A percentile compares a stretch with the other conserved stretches of the same genome.
Conservation (phyloP, 768 basidiomycete species). For the Mycena floridula region DNA sequence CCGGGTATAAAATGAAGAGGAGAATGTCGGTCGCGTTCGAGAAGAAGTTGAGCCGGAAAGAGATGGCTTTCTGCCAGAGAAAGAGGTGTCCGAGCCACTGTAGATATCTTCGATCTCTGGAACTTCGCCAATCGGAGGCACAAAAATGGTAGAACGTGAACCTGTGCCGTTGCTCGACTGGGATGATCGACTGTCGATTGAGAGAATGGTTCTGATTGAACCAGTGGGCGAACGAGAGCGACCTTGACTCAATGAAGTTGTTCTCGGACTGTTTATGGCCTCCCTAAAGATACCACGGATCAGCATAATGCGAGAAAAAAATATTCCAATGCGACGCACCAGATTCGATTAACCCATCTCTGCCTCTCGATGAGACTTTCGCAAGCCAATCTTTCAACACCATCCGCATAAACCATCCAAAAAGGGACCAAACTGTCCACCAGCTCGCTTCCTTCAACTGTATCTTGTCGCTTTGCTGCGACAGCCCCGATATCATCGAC, state of each 20-base stretch:
- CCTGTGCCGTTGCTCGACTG: conserved; percentile 41
- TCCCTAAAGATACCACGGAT: conserved; percentile 58
- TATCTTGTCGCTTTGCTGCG: conserved; percentile 63
- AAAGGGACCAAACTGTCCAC: conserved; percentile 83
- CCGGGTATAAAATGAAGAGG: conserved; percentile 52
- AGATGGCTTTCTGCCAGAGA: conserved; percentile 1
- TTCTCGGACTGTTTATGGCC: conserved; percentile 60
- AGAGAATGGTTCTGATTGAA: conserved; percentile 66
- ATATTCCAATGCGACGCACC: conserved; percentile 42
- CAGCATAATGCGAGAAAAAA: conserved; percentile 1
- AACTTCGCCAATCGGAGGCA: conserved; percentile 67
- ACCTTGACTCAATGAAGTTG: conserved; percentile 36
- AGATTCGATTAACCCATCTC: conserved; percentile 88
- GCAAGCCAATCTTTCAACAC: conserved; percentile 83
- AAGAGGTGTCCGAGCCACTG: conserved; percentile 3
- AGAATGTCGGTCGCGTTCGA: conserved; percentile 33
- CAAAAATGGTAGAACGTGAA: conserved; percentile 69
- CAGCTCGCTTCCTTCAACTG: conserved; percentile 41
- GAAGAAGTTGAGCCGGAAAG: conserved; percentile 34
- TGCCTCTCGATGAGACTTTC: conserved; percentile 83
- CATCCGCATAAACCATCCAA: conserved; percentile 86
- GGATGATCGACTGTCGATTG: conserved; percentile 41
- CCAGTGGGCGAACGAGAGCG: conserved; percentile 38
- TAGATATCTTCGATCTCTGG: conserved; percentile 65
- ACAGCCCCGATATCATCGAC: conserved; percentile 83